A percentile compares a stretch with the other conserved stretches of the same genome.
Evolutionary conservation across 176 grass and related monocot genomes (phyloP).

Genomic region (Lolium perenne): DNA sequence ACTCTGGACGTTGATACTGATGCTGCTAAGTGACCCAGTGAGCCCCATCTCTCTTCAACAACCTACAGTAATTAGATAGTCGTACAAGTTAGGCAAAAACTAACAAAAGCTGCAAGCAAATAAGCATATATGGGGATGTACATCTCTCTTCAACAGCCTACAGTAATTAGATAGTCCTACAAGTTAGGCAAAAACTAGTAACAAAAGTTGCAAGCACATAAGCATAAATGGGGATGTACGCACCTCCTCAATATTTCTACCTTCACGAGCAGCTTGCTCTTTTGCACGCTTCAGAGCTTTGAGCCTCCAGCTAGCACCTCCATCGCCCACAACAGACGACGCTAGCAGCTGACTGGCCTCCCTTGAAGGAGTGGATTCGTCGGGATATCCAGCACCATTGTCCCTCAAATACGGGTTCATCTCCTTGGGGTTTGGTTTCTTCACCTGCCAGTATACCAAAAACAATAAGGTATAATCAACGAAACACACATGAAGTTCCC

Average conservation of each 20-base stretch:
- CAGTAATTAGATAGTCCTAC: neutral
- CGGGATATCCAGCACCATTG: constrained; percentile 76
- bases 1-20: constrained; percentile 69
- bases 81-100: neutral
- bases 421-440: constrained; percentile 65
- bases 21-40: constrained; percentile 70
- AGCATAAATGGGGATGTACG: neutral
- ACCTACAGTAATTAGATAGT: constrained; percentile 56
- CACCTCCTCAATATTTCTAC: constrained; percentile 79
- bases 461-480: neutral
- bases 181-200: neutral
- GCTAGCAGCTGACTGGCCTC: constrained; percentile 52
- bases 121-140: too few species aligned
- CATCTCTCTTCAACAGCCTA: constrained; percentile 91
- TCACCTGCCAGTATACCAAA: constrained; percentile 46
- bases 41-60: constrained; percentile 86
- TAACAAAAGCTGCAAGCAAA: neutral
- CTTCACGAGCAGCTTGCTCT: constrained; percentile 92
- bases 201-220: constrained; percentile 14
- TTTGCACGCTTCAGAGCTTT: constrained; percentile 98
- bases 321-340: constrained; percentile 85
- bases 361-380: constrained; percentile 53
- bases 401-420: constrained; percentile 85
- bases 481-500: too few species aligned
- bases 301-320: constrained; percentile 94